These are phyloP conservation scores for Suhomyces yuchorum DNA, from an alignment of 1,139 yeast genomes.

Conservation along the genomic window DNA sequence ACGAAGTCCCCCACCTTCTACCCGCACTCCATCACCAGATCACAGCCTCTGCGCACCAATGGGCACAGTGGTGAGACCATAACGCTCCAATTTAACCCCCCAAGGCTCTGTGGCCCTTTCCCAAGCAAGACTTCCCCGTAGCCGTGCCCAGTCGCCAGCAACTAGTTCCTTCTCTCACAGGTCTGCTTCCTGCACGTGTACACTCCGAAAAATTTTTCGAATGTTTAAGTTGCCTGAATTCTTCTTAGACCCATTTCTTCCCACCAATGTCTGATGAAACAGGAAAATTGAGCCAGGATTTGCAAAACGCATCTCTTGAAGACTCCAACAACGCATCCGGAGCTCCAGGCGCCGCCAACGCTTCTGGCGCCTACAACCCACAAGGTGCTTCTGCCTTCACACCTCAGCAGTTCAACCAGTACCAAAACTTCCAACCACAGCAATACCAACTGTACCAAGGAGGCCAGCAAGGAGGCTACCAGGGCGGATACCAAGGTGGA, in stretches of 20 bases:
- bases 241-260: background rate
- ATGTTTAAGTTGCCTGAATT: background rate
- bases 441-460: conserved; percentile 3
- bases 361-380: conserved; percentile 21
- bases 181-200: conserved; percentile 7
- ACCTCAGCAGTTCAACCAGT: conserved; percentile 37
- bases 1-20: too few relatives aligned
- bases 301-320: conserved; percentile 50
- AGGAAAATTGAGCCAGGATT: conserved; percentile 53
- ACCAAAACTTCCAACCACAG: conserved; percentile 13
- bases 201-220: conserved; percentile 7
- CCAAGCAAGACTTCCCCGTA: too few relatives aligned
- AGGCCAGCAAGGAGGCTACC: conserved; percentile 1
- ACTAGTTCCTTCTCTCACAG: background rate
- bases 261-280: conserved; percentile 49
- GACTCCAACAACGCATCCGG: conserved; percentile 32
- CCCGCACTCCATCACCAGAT: too few relatives aligned
- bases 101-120: background rate
- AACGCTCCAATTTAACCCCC: background rate
- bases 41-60: too few relatives aligned
- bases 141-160: too few relatives aligned
- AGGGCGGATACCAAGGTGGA: conserved; percentile 3
- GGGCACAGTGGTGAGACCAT: too few relatives aligned
- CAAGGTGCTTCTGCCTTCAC: conserved; percentile 43
- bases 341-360: conserved; percentile 27